A percentile compares a stretch with the other conserved stretches of the same genome.
phyloP scores from a whole-genome alignment of 768 basidiomycete species.

The Boletus pseudo-olivaceus region DNA sequence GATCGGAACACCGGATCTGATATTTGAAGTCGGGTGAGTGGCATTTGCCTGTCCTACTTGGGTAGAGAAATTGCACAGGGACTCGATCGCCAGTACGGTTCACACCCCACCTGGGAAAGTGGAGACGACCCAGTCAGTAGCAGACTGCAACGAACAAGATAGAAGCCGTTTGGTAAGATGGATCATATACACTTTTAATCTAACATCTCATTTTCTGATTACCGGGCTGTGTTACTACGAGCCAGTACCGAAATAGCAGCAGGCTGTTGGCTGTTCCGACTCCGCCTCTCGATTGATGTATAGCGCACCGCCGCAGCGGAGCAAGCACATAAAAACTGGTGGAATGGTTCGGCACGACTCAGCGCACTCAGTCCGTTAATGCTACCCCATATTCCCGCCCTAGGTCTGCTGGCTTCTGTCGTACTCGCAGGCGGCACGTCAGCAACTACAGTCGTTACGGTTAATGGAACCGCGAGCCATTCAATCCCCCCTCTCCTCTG shows the following conservation, averaged over 20 bases:
- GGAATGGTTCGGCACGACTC: neutral
- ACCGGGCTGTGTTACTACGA: neutral
- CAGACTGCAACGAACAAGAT: neutral
- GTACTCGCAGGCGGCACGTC: neutral
- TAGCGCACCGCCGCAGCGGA: neutral
- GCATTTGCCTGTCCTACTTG: too few relatives aligned
- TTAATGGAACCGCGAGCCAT: constrained; percentile 48
- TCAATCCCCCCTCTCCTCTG: constrained; percentile 49
- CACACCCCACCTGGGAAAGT: neutral
- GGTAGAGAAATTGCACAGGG: neutral
- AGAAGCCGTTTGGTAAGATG: neutral
- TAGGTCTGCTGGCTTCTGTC: neutral
- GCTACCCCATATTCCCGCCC: neutral
- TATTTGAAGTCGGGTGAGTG: too few relatives aligned
- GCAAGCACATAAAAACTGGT: neutral
- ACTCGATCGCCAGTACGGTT: neutral
- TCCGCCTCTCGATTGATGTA: neutral
- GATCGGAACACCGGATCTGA: too few relatives aligned
- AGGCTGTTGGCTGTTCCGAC: neutral
- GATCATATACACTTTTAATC: neutral
- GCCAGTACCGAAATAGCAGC: neutral
- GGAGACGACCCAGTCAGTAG: neutral
- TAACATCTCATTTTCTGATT: neutral
- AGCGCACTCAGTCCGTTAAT: neutral
- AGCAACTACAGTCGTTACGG: constrained; percentile 34